These are phyloP conservation scores for Nicotiana rustica DNA, from an alignment of 305 asterid genomes.

Conservation along the genomic window DNA sequence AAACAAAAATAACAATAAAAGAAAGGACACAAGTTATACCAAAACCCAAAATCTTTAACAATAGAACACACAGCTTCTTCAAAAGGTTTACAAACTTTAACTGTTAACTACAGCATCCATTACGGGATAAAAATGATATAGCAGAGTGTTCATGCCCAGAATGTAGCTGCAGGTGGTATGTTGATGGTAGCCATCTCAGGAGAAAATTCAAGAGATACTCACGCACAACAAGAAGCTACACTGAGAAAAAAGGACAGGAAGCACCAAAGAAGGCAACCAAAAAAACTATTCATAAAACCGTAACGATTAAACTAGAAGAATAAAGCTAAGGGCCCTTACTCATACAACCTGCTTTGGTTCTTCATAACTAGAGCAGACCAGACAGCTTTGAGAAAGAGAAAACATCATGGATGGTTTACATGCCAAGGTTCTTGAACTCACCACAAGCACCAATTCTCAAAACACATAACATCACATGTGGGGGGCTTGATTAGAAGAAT, in stretches of 20 bases:
- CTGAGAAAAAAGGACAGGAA: neutral
- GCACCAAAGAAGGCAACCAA: slow-evolving; percentile 8
- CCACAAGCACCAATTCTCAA: neutral
- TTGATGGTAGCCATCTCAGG: neutral
- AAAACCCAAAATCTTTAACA: neutral
- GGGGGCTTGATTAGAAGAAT: slow-evolving; percentile 11
- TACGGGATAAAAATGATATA: neutral
- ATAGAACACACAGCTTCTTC: slow-evolving; percentile 23
- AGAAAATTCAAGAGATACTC: slow-evolving; percentile 11
- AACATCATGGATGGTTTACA: neutral
- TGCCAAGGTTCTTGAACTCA: neutral
- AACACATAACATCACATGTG: neutral
- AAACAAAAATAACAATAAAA: slow-evolving; percentile 8
- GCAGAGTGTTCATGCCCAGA: slow-evolving; percentile 14
- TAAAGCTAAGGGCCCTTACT: neutral
- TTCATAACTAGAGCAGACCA: neutral
- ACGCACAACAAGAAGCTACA: neutral
- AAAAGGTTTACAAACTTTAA: neutral
- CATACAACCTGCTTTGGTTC: slow-evolving; percentile 8
- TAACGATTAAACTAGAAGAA: neutral
- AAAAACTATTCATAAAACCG: neutral
- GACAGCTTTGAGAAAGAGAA: neutral
- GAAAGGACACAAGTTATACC: neutral
- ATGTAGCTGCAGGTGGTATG: neutral
- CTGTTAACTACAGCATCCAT: neutral